Base-by-base conservation (phyloP, 768 basidiomycete species). In the Rhizopogon vesiculosus region DNA sequence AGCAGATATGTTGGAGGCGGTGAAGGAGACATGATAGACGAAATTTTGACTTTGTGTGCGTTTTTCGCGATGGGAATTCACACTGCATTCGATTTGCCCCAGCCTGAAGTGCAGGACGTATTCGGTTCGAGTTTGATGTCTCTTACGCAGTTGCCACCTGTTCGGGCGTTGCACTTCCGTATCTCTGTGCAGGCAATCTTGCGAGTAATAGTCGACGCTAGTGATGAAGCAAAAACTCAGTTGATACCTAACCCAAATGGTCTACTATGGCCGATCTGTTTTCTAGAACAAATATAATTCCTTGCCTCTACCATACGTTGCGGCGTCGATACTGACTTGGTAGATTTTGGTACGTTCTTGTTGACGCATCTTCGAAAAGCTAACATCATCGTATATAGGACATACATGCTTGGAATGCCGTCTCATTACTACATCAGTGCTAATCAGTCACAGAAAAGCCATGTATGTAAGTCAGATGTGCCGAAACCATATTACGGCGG, bases 1-100 rank as follows among this genome's bases (percentile, higher is more conserved):
- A 53, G 60, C 65, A 19, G 15, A 55, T 16, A 40, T 33, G 22
- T 25, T 55, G 50, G 31, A 39, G 4, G 50, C 45, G 10, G 28
- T 55, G 19, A 22, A 7, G 15, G 54, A 55, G 28, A 22, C 16
- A 25, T 53, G 5, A 22, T 53, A 53, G 29, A 40, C 15, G 13
- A 33, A 9, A 16, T 33, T 15, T 22, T 10, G 46, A 8, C n/a
- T 15, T 15, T 35, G 46, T 35, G 46, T 45, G 31, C 29, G 45
- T 13, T 13, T 19, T 19, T 28, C 13, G 18, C 12, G 13, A 33
- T 19, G 45, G 13, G 31, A 33, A 48, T 16, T 7, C 12, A 4
- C 18, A 6, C 31, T 18, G 18, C 10, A 19, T n/a, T 45, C n/a
- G 28, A 45, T n/a, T 9, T 10, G 2, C 45, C 6, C 29, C 16